These are phyloP conservation scores for Cinnamomum chago DNA, from an alignment of 164 flowering plant species.

Conservation along the genomic window DNA sequence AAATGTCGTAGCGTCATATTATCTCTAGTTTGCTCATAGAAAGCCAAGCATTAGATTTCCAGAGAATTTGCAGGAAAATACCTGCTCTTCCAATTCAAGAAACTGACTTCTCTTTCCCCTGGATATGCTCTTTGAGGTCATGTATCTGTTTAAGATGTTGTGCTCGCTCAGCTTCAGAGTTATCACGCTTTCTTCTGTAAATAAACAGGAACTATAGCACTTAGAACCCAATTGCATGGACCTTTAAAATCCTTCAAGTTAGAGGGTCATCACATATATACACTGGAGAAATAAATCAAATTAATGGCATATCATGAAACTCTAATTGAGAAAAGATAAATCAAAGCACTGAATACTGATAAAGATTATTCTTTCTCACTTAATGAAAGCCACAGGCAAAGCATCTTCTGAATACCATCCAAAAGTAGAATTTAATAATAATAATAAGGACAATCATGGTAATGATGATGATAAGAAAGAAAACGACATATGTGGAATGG, in stretches of 20 bases:
- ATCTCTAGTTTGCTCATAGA: too few relatives aligned
- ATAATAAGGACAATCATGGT: too few relatives aligned
- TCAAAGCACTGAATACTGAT: not conserved
- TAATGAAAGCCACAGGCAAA: too few relatives aligned
- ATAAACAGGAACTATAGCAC: not conserved
- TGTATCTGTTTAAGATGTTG: conserved; percentile 73
- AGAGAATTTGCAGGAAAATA: too few relatives aligned
- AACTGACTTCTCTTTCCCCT: conserved; percentile 83
- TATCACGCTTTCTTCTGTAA: conserved; percentile 88
- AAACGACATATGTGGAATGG: too few relatives aligned
- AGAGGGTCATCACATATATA: not conserved
- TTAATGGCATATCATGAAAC: not conserved
- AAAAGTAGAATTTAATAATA: too few relatives aligned
- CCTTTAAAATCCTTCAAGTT: not conserved
- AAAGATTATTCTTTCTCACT: too few relatives aligned
- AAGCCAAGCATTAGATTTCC: too few relatives aligned
- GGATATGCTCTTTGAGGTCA: conserved; percentile 83
- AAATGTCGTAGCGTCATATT: too few relatives aligned
- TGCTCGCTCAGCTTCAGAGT: conserved; percentile 81
- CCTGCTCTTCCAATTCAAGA: conserved; percentile 55
- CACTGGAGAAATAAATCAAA: not conserved
- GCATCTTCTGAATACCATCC: too few relatives aligned
- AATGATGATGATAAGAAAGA: too few relatives aligned
- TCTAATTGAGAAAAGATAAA: not conserved
- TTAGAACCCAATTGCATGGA: not conserved